phyloP scores from a whole-genome alignment of 305 asterid genomes.

The Fraxinus velutina region DNA sequence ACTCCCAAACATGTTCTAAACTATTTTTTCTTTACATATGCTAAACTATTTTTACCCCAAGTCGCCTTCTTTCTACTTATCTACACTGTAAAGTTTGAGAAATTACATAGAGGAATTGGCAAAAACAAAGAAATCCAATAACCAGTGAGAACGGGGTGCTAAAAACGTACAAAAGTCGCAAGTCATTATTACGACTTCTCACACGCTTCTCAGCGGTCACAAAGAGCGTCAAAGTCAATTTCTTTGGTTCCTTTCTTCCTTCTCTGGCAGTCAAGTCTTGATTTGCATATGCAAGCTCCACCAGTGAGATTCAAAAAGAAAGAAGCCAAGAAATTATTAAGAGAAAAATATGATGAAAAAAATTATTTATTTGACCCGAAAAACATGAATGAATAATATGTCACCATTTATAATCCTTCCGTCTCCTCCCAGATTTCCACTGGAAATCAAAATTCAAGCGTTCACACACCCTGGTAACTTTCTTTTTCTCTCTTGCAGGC shows the following conservation, averaged over 20 bases:
- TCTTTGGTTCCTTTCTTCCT: neutral
- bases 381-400: neutral
- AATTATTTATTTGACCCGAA: neutral
- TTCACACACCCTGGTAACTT: neutral
- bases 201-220: neutral
- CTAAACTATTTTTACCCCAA: neutral
- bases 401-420: neutral
- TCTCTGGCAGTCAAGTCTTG: neutral
- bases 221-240: neutral
- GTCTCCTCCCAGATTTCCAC: neutral
- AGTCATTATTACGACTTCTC: neutral
- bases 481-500: neutral
- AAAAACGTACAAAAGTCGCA: neutral
- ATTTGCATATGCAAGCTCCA: neutral
- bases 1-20: neutral
- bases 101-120: neutral
- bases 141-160: neutral
- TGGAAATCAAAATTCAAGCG: neutral
- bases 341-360: neutral
- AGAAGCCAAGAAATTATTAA: neutral
- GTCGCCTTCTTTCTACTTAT: neutral
- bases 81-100: neutral
- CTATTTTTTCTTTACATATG: no score
- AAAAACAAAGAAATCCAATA: neutral
- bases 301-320: neutral